Evolutionary conservation across 352 stramenopile genomes (phyloP).

Genomic region (Phytophthora parvispora): DNA sequence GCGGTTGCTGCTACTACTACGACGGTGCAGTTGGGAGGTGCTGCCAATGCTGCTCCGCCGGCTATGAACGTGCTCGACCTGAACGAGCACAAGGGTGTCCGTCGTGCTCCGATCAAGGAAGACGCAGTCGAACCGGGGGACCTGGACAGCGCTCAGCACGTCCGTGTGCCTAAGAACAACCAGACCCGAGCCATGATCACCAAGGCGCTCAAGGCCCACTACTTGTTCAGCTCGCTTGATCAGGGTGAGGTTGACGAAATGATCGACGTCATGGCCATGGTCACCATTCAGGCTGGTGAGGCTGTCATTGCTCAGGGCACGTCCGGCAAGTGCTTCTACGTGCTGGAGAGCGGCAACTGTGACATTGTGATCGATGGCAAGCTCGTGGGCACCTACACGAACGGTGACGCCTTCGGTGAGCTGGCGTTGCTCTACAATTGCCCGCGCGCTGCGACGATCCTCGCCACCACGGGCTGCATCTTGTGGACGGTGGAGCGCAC

Average conservation of each 20-base stretch:
- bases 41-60: conserved; percentile 15
- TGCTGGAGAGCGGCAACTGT: conserved; percentile 93
- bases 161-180: conserved; percentile 79
- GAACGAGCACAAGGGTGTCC: conserved; percentile 69
- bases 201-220: conserved; percentile 85
- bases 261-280: conserved; percentile 88
- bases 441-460: conserved; percentile 95
- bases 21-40: conserved; percentile 40
- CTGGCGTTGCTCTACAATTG: conserved; percentile 98
- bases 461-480: conserved; percentile 83
- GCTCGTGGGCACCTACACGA: conserved; percentile 84
- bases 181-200: conserved; percentile 82
- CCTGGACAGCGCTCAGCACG: conserved; percentile 49
- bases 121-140: conserved; percentile 76
- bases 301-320: conserved; percentile 89
- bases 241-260: conserved; percentile 84
- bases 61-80: conserved; percentile 53
- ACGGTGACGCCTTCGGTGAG: conserved; percentile 95
- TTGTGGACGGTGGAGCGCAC: conserved; percentile 96
- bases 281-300: conserved; percentile 67
- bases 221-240: conserved; percentile 85
- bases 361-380: conserved; percentile 87
- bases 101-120: conserved; percentile 85
- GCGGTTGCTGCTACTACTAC: conserved; percentile 20
- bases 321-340: conserved; percentile 94